Conservation (phyloP, 2,329 filamentous ascomycete species). For the Paecilomyces fulvus region DNA sequence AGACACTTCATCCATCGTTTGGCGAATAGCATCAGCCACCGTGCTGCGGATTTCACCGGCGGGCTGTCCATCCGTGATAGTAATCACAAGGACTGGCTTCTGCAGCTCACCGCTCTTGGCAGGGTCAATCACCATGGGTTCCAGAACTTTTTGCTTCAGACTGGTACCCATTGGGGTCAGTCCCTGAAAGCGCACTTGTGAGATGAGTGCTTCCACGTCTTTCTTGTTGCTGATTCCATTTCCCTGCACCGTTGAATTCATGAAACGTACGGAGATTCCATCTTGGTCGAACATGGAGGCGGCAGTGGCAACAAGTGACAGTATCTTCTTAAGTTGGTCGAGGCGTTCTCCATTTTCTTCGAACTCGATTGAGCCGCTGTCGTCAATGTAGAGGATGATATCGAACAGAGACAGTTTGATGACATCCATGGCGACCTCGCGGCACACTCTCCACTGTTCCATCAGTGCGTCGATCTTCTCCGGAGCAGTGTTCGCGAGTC, state of each 20-base stretch:
- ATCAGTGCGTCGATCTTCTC: too few species aligned
- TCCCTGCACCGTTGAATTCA: conserved; percentile 51
- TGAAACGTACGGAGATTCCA: conserved; percentile 60
- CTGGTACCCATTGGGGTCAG: conserved; percentile 59
- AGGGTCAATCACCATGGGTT: conserved; percentile 49
- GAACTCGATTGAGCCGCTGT: conserved; percentile 62
- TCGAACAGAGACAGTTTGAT: conserved; percentile 56
- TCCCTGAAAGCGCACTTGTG: conserved; percentile 54
- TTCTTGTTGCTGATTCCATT: conserved; percentile 50
- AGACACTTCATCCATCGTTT: conserved; percentile 44
- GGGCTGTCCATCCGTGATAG: conserved; percentile 59
- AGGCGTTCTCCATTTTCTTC: conserved; percentile 60
- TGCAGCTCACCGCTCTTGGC: conserved; percentile 46
- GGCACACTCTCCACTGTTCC: too few species aligned
- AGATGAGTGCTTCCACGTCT: conserved; percentile 51
- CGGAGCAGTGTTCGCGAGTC: conserved; percentile 24
- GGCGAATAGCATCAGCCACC: conserved; percentile 50
- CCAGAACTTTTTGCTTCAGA: conserved; percentile 55
- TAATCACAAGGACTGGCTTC: conserved; percentile 58
- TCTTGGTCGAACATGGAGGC: conserved; percentile 62
- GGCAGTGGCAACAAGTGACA: conserved; percentile 55
- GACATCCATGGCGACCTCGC: conserved; percentile 56
- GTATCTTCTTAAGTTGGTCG: conserved; percentile 56
- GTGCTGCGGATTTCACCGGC: conserved; percentile 52
- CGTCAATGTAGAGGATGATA: conserved; percentile 56